phyloP scores from a whole-genome alignment of 192 early-diverging fungal genomes.

The Coemansia sp. region DNA sequence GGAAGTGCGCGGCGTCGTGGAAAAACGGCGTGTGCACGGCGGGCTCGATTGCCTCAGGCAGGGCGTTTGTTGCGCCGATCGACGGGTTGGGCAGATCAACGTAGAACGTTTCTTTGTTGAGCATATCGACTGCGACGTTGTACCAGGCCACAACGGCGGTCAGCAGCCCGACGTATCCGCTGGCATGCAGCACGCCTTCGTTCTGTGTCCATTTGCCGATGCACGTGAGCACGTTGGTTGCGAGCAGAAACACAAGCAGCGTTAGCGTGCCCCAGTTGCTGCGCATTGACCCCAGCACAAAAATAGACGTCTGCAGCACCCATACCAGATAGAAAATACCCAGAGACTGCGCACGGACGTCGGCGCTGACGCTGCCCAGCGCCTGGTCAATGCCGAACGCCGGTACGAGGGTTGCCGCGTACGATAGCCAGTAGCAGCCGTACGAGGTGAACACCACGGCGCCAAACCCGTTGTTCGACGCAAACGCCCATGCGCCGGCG shows the following conservation, averaged over 20 bases:
- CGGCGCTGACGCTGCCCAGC: slow-evolving; percentile 30
- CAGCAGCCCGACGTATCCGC: slow-evolving; percentile 53
- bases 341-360: slow-evolving; percentile 48
- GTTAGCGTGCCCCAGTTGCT: slow-evolving; percentile 53
- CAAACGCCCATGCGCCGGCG: slow-evolving; percentile 44
- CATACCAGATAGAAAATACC: slow-evolving; percentile 57
- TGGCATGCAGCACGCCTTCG: slow-evolving; percentile 33
- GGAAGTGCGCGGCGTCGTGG: background rate
- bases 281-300: slow-evolving; percentile 52
- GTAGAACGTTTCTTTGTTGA: slow-evolving; percentile 58
- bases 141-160: slow-evolving; percentile 59
- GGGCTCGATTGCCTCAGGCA: slow-evolving; percentile 7
- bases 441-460: slow-evolving; percentile 43
- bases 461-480: slow-evolving; percentile 36
- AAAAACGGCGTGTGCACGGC: slow-evolving; percentile 24
- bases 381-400: slow-evolving; percentile 53
- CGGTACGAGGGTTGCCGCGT: slow-evolving; percentile 56
- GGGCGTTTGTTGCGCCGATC: slow-evolving; percentile 14
- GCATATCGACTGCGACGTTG: slow-evolving; percentile 57
- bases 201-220: slow-evolving; percentile 52
- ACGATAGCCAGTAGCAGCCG: slow-evolving; percentile 61
- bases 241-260: slow-evolving; percentile 50
- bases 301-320: slow-evolving; percentile 58
- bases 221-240: slow-evolving; percentile 50
- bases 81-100: slow-evolving; percentile 55